Base-by-base conservation (phyloP, 2,329 filamentous ascomycete genomes). In the Arthroderma sp. region DNA sequence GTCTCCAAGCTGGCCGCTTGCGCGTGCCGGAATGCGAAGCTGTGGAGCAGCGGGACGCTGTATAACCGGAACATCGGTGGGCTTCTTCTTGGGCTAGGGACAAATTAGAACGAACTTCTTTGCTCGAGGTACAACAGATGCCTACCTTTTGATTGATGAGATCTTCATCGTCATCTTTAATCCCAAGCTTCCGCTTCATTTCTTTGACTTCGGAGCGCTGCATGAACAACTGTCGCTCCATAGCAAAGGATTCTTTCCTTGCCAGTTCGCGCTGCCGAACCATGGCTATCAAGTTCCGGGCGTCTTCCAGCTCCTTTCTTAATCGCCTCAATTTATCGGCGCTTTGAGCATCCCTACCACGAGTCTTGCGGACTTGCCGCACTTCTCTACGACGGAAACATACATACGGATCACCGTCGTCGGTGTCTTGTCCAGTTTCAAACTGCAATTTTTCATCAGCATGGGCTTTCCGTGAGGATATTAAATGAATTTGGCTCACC, bases 361-460 rank as follows among this genome's bases (percentile, higher is more conserved):
- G 78, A 33, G 91, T 98, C 69, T 96, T 98, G 56, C 91, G 83
- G 41, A 87, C 89, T 62, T 94, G 86, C 47, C 91, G 82, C 39
- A 94, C 85, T 66, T 98, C 91, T 51, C 91, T 84, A 55, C 91
- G 80, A 60, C 91, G 80, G 76, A 98, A 98, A 67, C 91, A 98
- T 57, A 98, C 88, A 67, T 94, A 98, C 40, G 91, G 91, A 66
- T 98, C 91, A 56, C 85, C 79, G 61, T 98, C 91, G 63, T 98
- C 91, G 49, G 82, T 93, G 53, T 96, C 89, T 60, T 86, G 83
- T 51, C 91, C 86, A 39, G 82, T 93, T 68, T 98, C 91, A 53
- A 94, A 91, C 69, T 72, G 57, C 44, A 40, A 36, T 34, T 33
- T 52, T 27, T 22, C 15, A 41, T 46, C 39, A 47, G 31, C 30